Evolutionary conservation across 177 flowering plant species (phyloP), one percentile per base, ranked within the genome.

Genomic region (Vitis hybrid): DNA sequence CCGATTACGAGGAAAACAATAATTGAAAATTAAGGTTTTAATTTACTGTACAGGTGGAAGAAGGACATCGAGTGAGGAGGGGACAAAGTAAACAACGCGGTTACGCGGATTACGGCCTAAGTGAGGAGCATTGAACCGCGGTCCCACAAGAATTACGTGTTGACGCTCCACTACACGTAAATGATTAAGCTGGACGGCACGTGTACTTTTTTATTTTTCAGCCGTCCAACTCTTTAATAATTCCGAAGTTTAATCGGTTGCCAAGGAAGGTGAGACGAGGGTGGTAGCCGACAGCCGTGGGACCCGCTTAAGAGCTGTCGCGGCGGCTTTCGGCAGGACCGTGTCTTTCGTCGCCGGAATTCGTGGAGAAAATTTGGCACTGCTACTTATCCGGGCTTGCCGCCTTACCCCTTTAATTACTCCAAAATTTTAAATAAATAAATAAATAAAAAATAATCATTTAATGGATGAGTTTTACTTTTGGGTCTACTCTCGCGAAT

Each of bases 151-250:
- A 3, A 58, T 60, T 52, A 71, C 76, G 80, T 73, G 80, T 77
- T 77, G 80, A 77, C 80, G 68, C 74, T 71, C 67, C 63, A 53
- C 68, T 70, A 70, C 77, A 73, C 74, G 77, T 57, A 62, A 48
- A 11, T 57, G 35, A 27, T 27, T 27, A 27, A n/a, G 71, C 68
- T 68, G 71, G 76, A 60, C 80, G 80, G 68, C 80, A 77, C 73
- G 68, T 74, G 68, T 46, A 61, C 74, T 24, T 71, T 41, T 27
- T 8, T 5, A 41, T 41, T 41, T 41, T 1, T 41, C 9, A 1
- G 56, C 70, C 65, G 66, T 66, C 75, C 79, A 73, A 35, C 2
- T 32, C 30, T 56, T 61, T 14, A 17, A 18, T 58, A 20, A 56
- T 58, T 21, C 6, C 71, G 63, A 35, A 24, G 71, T 30, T 52